phyloP scores from a whole-genome alignment of 495 filamentous ascomycete species.

The Geoglossum glabrum region DNA sequence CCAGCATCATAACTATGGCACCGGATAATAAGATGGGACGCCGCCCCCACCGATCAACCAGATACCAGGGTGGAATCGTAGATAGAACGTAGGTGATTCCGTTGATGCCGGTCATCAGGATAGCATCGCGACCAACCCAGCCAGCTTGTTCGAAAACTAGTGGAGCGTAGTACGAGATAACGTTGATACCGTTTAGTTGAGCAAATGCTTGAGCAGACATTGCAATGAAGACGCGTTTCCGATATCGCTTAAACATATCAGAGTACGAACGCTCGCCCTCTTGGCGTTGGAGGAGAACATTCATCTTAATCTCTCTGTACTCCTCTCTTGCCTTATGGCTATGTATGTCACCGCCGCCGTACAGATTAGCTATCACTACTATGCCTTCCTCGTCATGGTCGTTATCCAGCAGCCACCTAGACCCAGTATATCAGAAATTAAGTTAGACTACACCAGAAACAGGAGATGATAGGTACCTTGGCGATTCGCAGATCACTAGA shows the following conservation, averaged over 20 bases:
- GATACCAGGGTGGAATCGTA: slow-evolving; percentile 90
- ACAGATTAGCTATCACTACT: slow-evolving; percentile 91
- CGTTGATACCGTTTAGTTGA: slow-evolving; percentile 96
- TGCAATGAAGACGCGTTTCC: slow-evolving; percentile 84
- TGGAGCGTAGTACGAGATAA: slow-evolving; percentile 97
- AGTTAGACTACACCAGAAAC: neutral
- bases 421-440: neutral
- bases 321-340: slow-evolving; percentile 79
- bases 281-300: slow-evolving; percentile 76
- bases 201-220: slow-evolving; percentile 96
- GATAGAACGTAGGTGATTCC: slow-evolving; percentile 76
- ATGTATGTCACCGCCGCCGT: slow-evolving; percentile 86
- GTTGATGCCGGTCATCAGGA: slow-evolving; percentile 96
- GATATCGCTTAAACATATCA: slow-evolving; percentile 92
- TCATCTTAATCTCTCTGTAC: slow-evolving; percentile 97
- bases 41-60: slow-evolving; percentile 84
- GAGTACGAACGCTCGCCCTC: slow-evolving; percentile 81
- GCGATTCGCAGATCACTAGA: slow-evolving; percentile 86
- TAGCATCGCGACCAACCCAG: slow-evolving; percentile 74
- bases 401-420: slow-evolving; percentile 88
- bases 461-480: slow-evolving; percentile 36
- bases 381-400: slow-evolving; percentile 98
- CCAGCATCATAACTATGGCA: slow-evolving; percentile 74
- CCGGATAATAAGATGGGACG: slow-evolving; percentile 80
- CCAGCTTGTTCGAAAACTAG: slow-evolving; percentile 91